Conservation (phyloP, 495 filamentous ascomycete genomes). For the Penicillium pancosmium region DNA sequence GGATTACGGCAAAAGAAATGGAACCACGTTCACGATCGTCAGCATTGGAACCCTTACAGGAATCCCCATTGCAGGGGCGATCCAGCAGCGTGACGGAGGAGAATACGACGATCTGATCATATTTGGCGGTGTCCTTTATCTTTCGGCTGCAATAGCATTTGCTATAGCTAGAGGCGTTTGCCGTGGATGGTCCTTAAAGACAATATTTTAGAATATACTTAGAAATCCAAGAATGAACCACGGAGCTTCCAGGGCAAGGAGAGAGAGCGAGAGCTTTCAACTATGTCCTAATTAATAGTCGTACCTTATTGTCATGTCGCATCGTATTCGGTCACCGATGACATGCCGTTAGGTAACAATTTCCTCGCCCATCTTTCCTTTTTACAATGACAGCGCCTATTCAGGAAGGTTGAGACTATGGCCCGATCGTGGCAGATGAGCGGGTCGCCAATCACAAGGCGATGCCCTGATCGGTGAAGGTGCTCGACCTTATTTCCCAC, state of each 20-base stretch:
- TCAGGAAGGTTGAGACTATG: conserved; percentile 11
- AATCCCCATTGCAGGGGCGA: conserved; percentile 74
- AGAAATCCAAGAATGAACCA: background rate
- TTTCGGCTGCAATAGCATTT: conserved; percentile 48
- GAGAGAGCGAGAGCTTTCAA: background rate
- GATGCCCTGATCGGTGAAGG: conserved; percentile 5
- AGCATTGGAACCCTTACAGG: conserved; percentile 67
- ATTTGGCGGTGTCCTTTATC: conserved; percentile 55
- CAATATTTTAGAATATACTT: conserved; percentile 21
- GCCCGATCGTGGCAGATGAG: background rate
- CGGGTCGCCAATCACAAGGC: conserved; percentile 3
- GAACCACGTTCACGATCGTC: conserved; percentile 60
- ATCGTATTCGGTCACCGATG: background rate
- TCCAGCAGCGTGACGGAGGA: conserved; percentile 23
- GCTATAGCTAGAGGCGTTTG: conserved; percentile 49
- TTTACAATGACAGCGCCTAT: background rate
- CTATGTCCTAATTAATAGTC: background rate
- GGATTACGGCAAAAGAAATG: conserved; percentile 64
- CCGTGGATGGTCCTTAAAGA: conserved; percentile 40
- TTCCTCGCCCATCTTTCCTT: background rate
- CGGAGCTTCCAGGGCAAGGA: background rate
- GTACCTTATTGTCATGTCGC: background rate
- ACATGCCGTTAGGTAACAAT: conserved; percentile 9
- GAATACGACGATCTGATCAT: conserved; percentile 53
- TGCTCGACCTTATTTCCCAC: background rate